Conservation (phyloP, 2,329 filamentous ascomycete species). For the Triangularia setosa region DNA sequence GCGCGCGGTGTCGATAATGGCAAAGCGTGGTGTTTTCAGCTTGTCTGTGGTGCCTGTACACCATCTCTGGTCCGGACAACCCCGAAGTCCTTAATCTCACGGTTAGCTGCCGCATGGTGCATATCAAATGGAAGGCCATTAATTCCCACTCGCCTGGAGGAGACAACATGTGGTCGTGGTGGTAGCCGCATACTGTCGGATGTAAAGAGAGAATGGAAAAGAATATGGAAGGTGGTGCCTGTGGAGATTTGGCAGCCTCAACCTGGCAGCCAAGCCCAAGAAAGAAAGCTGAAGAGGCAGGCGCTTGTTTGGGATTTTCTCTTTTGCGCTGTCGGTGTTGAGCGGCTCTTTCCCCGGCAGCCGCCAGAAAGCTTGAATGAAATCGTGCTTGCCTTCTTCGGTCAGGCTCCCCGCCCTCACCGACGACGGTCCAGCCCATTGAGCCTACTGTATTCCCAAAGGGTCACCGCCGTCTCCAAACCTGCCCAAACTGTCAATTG, state of each 20-base stretch:
- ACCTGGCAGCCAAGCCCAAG: not conserved
- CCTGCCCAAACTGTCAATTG: constrained; percentile 8
- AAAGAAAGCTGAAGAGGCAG: not conserved
- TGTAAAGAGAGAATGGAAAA: not conserved
- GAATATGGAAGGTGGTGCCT: not conserved
- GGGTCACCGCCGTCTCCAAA: constrained; percentile 11
- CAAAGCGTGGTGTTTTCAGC: not conserved
- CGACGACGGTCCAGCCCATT: not conserved
- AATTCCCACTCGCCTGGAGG: not conserved
- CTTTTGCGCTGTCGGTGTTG: not conserved
- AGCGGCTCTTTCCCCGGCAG: not conserved
- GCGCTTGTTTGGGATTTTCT: not conserved
- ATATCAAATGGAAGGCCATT: not conserved
- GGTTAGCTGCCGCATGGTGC: constrained; percentile 6
- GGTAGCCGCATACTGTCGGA: not conserved
- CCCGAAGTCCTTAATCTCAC: constrained; percentile 16
- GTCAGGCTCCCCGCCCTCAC: not conserved
- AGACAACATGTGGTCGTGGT: not conserved
- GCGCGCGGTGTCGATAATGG: not conserved
- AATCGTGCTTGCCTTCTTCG: not conserved
- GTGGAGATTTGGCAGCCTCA: not conserved
- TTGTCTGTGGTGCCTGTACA: too few relatives aligned
- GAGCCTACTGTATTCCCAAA: not conserved
- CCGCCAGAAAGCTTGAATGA: not conserved
- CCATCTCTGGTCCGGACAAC: not conserved